Conservation (phyloP, 768 basidiomycete genomes). For the Rhodosporidiobolus odoratus region DNA sequence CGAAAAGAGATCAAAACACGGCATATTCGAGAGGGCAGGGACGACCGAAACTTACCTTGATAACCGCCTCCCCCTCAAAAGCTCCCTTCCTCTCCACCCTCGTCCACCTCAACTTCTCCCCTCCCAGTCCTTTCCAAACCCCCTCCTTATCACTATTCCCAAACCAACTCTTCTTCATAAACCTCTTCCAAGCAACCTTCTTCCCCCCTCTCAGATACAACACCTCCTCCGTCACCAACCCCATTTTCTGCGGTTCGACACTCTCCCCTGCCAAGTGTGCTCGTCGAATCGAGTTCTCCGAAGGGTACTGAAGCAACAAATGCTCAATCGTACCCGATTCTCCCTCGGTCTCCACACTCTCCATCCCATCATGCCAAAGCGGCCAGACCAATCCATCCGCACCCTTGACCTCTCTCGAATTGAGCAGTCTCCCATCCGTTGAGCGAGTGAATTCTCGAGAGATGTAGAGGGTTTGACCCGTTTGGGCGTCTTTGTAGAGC, state of each 20-base stretch:
- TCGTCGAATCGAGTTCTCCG: neutral
- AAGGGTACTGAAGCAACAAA: constrained; percentile 3
- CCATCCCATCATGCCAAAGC: constrained; percentile 5
- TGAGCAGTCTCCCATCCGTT: neutral
- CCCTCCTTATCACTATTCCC: neutral
- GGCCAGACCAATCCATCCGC: neutral
- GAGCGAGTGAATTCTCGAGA: constrained; percentile 4
- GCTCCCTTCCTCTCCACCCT: neutral
- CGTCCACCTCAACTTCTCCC: constrained; percentile 6
- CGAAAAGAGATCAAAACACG: neutral
- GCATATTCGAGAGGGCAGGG: neutral
- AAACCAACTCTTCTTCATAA: neutral
- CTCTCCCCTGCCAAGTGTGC: neutral
- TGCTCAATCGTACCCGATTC: neutral
- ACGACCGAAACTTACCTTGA: neutral
- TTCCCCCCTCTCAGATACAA: constrained; percentile 6
- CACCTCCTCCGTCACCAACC: constrained; percentile 11
- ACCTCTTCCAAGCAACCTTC: neutral
- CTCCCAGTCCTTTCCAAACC: constrained; percentile 6
- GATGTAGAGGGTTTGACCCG: neutral
- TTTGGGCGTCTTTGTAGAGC: constrained; percentile 4
- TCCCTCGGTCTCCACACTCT: neutral
- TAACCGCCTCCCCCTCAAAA: neutral
- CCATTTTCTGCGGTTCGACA: neutral
- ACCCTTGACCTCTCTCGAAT: neutral